Evolutionary conservation across 495 filamentous ascomycete species (phyloP).

Genomic region (Zalerion maritima): DNA sequence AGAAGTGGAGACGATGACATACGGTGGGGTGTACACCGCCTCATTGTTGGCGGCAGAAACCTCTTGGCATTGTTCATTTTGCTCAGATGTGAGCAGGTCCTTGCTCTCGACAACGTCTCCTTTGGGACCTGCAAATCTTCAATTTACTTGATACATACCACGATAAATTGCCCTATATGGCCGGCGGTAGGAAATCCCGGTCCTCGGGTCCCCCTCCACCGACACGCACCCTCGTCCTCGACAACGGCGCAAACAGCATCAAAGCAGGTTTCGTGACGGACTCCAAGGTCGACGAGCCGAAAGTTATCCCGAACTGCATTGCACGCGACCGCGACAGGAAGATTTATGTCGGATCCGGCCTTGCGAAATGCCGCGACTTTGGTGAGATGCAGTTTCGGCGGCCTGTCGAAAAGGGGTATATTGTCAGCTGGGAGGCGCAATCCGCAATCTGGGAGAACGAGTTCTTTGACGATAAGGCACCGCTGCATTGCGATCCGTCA

Average conservation of each 20-base stretch:
- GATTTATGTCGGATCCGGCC: conserved; percentile 63
- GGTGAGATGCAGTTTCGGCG: conserved; percentile 77
- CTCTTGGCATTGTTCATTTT: too few species aligned
- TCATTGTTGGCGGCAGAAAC: too few species aligned
- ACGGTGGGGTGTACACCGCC: too few species aligned
- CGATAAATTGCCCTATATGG: too few species aligned
- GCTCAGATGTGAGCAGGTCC: too few species aligned
- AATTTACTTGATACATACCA: too few species aligned
- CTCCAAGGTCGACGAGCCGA: conserved; percentile 38
- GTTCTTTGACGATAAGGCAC: conserved; percentile 65
- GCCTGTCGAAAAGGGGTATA: conserved; percentile 87
- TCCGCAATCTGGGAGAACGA: conserved; percentile 90
- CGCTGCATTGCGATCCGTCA: conserved; percentile 54
- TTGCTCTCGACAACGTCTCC: too few species aligned
- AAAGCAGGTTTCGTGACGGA: conserved; percentile 71
- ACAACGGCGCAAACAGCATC: conserved; percentile 88
- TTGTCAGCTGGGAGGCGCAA: conserved; percentile 94
- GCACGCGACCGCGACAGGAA: conserved; percentile 67
- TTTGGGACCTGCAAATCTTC: too few species aligned
- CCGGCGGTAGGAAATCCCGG: conserved; percentile 28
- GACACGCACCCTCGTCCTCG: conserved; percentile 64
- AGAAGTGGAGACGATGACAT: too few species aligned
- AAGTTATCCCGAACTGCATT: conserved; percentile 73
- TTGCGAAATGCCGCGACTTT: conserved; percentile 74
- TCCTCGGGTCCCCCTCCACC: conserved; percentile 30